Conservation (phyloP, 1,284 basidiomycete species). For the Cryptococcus sp. region DNA sequence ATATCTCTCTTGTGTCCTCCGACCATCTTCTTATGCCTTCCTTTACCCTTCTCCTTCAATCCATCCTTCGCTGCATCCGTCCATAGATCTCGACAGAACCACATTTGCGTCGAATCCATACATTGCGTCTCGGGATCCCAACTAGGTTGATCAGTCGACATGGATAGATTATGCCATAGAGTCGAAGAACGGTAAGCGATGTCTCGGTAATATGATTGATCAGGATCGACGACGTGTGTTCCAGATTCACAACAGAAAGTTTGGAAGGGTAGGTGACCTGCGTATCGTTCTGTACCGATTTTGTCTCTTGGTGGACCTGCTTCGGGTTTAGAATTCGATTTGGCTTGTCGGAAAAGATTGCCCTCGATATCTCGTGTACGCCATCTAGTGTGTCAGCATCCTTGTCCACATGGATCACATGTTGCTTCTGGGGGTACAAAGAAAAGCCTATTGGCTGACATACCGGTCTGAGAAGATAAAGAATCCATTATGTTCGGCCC, state of each 20-base stretch:
- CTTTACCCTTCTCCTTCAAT: slow-evolving; percentile 47
- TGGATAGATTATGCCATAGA: slow-evolving; percentile 70
- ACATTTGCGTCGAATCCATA: slow-evolving; percentile 87
- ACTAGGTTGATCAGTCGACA: slow-evolving; percentile 57
- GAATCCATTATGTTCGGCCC: slow-evolving; percentile 92
- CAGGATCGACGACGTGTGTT: slow-evolving; percentile 88
- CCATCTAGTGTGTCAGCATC: slow-evolving; percentile 60
- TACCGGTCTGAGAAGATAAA: slow-evolving; percentile 95
- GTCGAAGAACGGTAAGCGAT: slow-evolving; percentile 73
- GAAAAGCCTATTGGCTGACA: slow-evolving; percentile 19
- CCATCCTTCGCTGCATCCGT: slow-evolving; percentile 71
- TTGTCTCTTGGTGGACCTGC: slow-evolving; percentile 83
- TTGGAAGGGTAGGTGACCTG: slow-evolving; percentile 88
- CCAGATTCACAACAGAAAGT: slow-evolving; percentile 96
- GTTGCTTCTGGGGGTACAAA: no score
- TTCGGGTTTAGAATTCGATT: slow-evolving; percentile 82
- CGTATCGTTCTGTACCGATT: slow-evolving; percentile 72
- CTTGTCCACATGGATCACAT: slow-evolving; percentile 1
- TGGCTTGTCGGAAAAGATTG: slow-evolving; percentile 91
- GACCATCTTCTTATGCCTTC: slow-evolving; percentile 19
- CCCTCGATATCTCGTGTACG: slow-evolving; percentile 90
- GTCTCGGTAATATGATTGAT: slow-evolving; percentile 85
- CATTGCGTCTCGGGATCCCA: slow-evolving; percentile 75
- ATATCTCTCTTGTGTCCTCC: slow-evolving; percentile 25
- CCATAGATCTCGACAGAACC: slow-evolving; percentile 95